These are phyloP conservation scores for Blastocrithidia nonstop DNA, from an alignment of 208 protist genomes.

Conservation along the genomic window DNA sequence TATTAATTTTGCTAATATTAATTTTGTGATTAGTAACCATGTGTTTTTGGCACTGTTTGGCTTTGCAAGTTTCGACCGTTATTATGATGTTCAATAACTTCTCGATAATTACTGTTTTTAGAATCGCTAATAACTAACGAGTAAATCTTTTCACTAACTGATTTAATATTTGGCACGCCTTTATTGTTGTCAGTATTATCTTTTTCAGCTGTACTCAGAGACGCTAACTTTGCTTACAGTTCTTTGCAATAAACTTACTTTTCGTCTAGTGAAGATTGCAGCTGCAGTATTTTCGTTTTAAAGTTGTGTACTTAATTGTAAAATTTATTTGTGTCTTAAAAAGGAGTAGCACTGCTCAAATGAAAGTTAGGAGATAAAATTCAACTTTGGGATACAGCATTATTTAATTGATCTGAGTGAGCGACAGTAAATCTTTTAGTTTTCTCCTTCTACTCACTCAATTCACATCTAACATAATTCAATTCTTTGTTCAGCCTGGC, in stretches of 20 bases:
- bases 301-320: slow-evolving; percentile 21
- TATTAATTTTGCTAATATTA: too few relatives aligned
- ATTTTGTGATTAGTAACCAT: too few relatives aligned
- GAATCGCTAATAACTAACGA: too few relatives aligned
- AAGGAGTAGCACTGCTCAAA: too few relatives aligned
- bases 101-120: too few relatives aligned
- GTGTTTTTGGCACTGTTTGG: too few relatives aligned
- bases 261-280: slow-evolving; percentile 17
- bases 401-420: background rate
- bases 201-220: slow-evolving; percentile 9
- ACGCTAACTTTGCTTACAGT: slow-evolving; percentile 20
- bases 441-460: background rate
- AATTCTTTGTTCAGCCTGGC: too few relatives aligned
- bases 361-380: background rate
- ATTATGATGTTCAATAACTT: too few relatives aligned
- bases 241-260: slow-evolving; percentile 29
- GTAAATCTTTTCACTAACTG: too few relatives aligned
- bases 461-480: background rate
- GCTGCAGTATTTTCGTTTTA: slow-evolving; percentile 13
- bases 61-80: too few relatives aligned
- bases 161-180: too few relatives aligned
- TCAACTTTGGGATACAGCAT: background rate
- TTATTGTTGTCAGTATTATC: background rate
- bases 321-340: slow-evolving; percentile 22
- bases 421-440: background rate